Evolutionary conservation across 192 early-diverging fungal species (phyloP).

Genomic region (Rhizoclosmatium globosum): DNA sequence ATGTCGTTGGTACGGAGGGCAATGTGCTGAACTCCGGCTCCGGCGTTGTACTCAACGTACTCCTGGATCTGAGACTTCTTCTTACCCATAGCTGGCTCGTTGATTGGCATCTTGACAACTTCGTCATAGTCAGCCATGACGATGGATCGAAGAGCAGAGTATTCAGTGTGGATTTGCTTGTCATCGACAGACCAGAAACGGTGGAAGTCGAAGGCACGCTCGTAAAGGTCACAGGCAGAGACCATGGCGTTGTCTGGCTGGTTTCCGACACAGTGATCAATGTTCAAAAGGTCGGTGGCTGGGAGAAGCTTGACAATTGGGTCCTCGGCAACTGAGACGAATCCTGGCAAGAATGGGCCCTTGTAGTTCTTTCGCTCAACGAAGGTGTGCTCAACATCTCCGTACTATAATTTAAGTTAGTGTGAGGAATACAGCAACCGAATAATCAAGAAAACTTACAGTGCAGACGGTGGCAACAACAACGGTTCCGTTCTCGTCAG

Average conservation of each 20-base stretch:
- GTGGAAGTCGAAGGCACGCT: slow-evolving; percentile 93
- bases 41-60: slow-evolving; percentile 84
- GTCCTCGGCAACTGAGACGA: slow-evolving; percentile 45
- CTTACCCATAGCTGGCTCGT: slow-evolving; percentile 92
- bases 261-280: slow-evolving; percentile 97
- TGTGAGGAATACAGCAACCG: neutral
- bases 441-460: slow-evolving; percentile 13
- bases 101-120: slow-evolving; percentile 95
- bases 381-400: slow-evolving; percentile 96
- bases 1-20: slow-evolving; percentile 91
- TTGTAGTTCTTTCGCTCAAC: slow-evolving; percentile 84
- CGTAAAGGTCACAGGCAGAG: slow-evolving; percentile 85
- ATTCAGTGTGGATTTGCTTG: slow-evolving; percentile 94
- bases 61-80: slow-evolving; percentile 98
- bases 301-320: slow-evolving; percentile 55
- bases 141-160: slow-evolving; percentile 91
- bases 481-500: slow-evolving; percentile 87
- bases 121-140: slow-evolving; percentile 95
- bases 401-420: slow-evolving; percentile 65
- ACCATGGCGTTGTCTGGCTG: slow-evolving; percentile 94
- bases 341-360: slow-evolving; percentile 90
- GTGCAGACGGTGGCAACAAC: slow-evolving; percentile 92
- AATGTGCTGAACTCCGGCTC: slow-evolving; percentile 81
- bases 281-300: slow-evolving; percentile 69
- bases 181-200: slow-evolving; percentile 99